A percentile compares a stretch with the other conserved stretches of the same genome.
Evolutionary conservation across 208 protist genomes (phyloP).

Genomic region (Leishmania amazonensis): DNA sequence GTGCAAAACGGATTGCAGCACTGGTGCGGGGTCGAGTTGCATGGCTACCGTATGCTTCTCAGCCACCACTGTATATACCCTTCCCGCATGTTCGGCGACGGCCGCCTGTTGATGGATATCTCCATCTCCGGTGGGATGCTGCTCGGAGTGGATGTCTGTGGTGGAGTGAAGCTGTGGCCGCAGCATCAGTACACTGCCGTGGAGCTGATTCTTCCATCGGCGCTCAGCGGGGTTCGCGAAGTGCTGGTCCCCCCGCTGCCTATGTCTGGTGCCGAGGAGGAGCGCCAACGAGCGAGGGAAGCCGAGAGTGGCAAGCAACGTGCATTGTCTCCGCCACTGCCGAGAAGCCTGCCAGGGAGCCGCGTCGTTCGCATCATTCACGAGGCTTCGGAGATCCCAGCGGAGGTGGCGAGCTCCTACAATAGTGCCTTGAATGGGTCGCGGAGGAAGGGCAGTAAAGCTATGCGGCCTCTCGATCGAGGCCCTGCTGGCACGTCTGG

Average conservation of each 20-base stretch:
- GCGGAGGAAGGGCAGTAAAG: neutral
- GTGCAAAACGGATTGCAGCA: conserved; percentile 35
- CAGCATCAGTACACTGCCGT: conserved; percentile 69
- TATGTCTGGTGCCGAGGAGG: neutral
- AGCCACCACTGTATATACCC: conserved; percentile 86
- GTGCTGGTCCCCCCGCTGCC: conserved; percentile 12
- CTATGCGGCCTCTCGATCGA: conserved; percentile 1
- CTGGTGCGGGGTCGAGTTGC: conserved; percentile 70
- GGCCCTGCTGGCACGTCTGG: neutral
- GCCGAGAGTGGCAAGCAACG: neutral
- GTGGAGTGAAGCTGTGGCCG: conserved; percentile 77
- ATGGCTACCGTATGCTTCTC: conserved; percentile 70
- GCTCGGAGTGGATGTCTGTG: conserved; percentile 73
- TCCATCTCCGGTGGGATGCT: conserved; percentile 63
- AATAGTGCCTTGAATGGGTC: neutral
- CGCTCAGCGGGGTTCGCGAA: conserved; percentile 28
- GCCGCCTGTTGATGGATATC: conserved; percentile 64
- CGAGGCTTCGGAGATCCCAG: conserved; percentile 27
- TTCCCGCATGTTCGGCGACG: conserved; percentile 60
- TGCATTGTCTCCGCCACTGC: neutral
- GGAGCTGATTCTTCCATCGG: conserved; percentile 65
- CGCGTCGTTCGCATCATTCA: conserved; percentile 19
- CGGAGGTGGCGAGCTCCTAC: conserved; percentile 13
- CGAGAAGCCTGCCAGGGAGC: neutral
- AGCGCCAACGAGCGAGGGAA: neutral